Conservation (phyloP, 176 grass and related monocot genomes). For the Luzula sylvatica region DNA sequence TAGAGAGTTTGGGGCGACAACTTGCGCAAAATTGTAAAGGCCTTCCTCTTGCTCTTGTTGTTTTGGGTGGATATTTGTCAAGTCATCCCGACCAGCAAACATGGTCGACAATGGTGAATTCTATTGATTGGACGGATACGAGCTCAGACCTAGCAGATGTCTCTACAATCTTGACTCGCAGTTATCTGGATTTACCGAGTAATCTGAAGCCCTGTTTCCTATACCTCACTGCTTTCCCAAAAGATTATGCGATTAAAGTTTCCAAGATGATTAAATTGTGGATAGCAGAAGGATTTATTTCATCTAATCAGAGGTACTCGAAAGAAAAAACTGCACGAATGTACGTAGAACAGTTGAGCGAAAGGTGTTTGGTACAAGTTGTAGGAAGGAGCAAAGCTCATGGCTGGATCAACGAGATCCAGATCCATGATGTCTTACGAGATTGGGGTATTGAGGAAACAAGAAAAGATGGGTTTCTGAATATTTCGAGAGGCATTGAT, state of each 20-base stretch:
- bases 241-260: background rate
- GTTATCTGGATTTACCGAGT: constrained; percentile 12
- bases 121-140: background rate
- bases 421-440: no score
- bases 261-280: background rate
- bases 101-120: background rate
- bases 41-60: constrained; percentile 19
- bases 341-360: no score
- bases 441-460: no score
- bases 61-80: constrained; percentile 7
- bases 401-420: no score
- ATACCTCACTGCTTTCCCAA: constrained; percentile 8
- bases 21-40: constrained; percentile 15
- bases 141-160: background rate
- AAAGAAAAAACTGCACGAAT: no score
- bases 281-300: constrained; percentile 23
- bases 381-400: no score
- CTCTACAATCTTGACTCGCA: background rate
- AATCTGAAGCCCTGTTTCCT: constrained; percentile 17
- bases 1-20: constrained; percentile 2
- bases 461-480: no score
- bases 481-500: no score
- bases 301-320: background rate
- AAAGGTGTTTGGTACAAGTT: no score
- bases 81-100: background rate